These are phyloP conservation scores for Bipolaris sorokiniana DNA, from an alignment of 2,329 filamentous ascomycete species.

Conservation along the genomic window DNA sequence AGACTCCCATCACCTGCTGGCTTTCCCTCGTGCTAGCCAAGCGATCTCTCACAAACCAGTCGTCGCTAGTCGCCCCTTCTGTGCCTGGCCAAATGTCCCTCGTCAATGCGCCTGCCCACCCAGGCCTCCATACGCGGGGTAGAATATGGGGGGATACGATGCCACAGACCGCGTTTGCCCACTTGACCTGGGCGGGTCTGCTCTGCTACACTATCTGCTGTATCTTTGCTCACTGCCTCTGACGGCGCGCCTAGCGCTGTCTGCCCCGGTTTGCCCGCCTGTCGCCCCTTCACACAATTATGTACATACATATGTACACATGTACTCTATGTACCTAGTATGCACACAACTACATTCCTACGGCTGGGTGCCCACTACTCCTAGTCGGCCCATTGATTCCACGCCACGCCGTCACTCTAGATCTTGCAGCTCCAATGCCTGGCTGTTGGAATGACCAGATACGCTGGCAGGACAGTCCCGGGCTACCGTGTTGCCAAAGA, in stretches of 20 bases:
- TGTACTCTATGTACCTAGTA: too few species aligned
- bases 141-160: slow-evolving; percentile 23
- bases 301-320: too few species aligned
- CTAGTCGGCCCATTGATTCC: slow-evolving; percentile 5
- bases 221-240: background rate
- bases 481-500: background rate
- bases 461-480: slow-evolving; percentile 16
- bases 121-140: slow-evolving; percentile 27
- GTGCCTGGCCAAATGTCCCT: slow-evolving; percentile 27
- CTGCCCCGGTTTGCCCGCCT: too few species aligned
- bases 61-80: slow-evolving; percentile 20
- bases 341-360: too few species aligned
- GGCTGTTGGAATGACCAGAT: background rate
- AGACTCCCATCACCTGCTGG: slow-evolving; percentile 34
- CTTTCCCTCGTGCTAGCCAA: slow-evolving; percentile 25
- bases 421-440: background rate
- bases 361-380: slow-evolving; percentile 1
- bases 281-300: too few species aligned
- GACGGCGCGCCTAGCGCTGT: too few species aligned
- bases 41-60: slow-evolving; percentile 12
- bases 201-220: background rate
- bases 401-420: slow-evolving; percentile 6
- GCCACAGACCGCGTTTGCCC: slow-evolving; percentile 8
- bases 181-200: slow-evolving; percentile 1
- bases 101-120: slow-evolving; percentile 16